Conservation (phyloP, 2,329 filamentous ascomycete species). For the Fusarium sp. region DNA sequence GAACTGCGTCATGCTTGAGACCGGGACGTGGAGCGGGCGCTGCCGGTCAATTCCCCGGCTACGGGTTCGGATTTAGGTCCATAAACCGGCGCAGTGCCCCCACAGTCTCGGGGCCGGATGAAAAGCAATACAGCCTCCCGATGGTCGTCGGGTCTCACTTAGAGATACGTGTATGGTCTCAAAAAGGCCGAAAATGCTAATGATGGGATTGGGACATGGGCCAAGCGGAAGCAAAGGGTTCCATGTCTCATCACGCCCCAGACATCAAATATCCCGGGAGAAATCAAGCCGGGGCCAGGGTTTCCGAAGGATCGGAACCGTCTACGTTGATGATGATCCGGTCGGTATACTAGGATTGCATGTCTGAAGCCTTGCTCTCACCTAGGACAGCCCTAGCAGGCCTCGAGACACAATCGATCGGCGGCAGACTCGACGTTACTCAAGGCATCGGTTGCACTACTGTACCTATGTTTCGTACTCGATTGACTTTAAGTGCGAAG, state of each 20-base stretch:
- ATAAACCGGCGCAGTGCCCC: conserved; percentile 5
- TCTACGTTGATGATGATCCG: conserved; percentile 16
- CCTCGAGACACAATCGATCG: conserved; percentile 12
- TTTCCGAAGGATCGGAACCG: conserved; percentile 33
- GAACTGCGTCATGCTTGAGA: conserved; percentile 15
- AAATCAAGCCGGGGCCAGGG: conserved; percentile 17
- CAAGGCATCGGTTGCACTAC: conserved; percentile 1
- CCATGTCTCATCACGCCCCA: conserved; percentile 34
- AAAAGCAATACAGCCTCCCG: conserved; percentile 3
- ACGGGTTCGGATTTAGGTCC: background rate
- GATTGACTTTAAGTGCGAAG: background rate
- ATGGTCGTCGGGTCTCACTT: conserved; percentile 17
- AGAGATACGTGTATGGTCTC: conserved; percentile 7
- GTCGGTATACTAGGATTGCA: conserved; percentile 17
- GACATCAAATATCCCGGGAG: conserved; percentile 15
- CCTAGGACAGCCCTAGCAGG: conserved; percentile 5
- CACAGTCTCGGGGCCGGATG: background rate
- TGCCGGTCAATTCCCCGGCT: conserved; percentile 31
- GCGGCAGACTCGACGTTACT: conserved; percentile 8
- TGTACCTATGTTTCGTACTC: conserved; percentile 1
- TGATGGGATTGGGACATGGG: conserved; percentile 11
- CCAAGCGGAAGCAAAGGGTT: conserved; percentile 13
- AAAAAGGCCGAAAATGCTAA: background rate
- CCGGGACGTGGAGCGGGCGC: conserved; percentile 19
- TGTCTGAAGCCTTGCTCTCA: conserved; percentile 10